These are phyloP conservation scores for Arachis stenosperma DNA, from an alignment of 306 rosid species.

Conservation along the genomic window DNA sequence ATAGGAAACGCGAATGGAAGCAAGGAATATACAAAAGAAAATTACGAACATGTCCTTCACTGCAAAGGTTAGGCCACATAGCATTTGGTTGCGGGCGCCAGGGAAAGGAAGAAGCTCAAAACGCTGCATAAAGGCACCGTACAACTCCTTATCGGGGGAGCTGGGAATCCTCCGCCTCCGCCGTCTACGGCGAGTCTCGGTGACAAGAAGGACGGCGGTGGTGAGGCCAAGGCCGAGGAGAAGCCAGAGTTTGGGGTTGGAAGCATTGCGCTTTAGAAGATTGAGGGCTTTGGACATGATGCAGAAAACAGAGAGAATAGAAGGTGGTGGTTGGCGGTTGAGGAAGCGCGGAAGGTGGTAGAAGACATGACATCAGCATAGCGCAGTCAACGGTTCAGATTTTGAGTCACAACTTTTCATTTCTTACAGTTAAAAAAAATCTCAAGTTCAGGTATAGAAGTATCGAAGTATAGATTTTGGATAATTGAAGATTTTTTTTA, in stretches of 20 bases:
- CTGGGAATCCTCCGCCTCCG: neutral
- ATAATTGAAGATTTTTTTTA: too few species aligned
- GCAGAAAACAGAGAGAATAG: too few species aligned
- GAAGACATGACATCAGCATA: too few species aligned
- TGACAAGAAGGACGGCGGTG: conserved; percentile 52
- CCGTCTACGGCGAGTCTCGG: conserved; percentile 53
- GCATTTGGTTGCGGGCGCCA: conserved; percentile 58
- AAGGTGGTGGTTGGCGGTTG: neutral
- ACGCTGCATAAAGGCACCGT: conserved; percentile 64
- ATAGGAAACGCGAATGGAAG: neutral
- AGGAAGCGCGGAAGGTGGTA: neutral
- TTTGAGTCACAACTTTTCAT: too few species aligned
- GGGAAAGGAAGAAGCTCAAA: conserved; percentile 65
- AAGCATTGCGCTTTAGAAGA: conserved; percentile 49
- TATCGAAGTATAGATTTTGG: too few species aligned
- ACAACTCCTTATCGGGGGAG: conserved; percentile 36
- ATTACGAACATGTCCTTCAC: conserved; percentile 61
- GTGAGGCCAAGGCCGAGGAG: conserved; percentile 64
- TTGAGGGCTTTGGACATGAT: conserved; percentile 55
- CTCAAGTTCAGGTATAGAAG: too few species aligned
- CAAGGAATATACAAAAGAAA: neutral
- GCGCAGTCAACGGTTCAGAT: too few species aligned
- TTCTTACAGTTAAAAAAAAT: too few species aligned
- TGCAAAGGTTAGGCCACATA: conserved; percentile 60
- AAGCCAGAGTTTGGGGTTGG: conserved; percentile 71